Conservation (phyloP, 106 monocot species). For the Triglochin maritima region DNA sequence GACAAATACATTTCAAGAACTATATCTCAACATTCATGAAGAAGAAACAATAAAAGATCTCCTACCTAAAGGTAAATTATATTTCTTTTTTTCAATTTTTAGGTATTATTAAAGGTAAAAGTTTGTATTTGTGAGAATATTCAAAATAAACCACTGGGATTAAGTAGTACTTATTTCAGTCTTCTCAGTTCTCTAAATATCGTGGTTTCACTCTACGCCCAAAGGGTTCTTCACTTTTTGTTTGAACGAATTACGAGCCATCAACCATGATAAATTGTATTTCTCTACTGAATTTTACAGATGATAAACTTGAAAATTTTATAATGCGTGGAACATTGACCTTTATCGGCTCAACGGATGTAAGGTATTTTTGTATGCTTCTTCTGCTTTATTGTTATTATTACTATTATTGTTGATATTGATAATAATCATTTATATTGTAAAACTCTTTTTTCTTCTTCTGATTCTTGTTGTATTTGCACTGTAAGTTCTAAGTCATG, state of each 20-base stretch:
- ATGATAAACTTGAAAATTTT: slow-evolving; percentile 45
- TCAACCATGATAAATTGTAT: neutral
- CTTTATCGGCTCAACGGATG: slow-evolving; percentile 64
- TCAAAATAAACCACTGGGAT: too few relatives aligned
- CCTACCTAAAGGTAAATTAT: slow-evolving; percentile 49
- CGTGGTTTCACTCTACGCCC: too few relatives aligned
- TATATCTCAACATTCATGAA: slow-evolving; percentile 53
- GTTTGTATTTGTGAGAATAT: slow-evolving; percentile 3
- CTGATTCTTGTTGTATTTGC: slow-evolving; percentile 17
- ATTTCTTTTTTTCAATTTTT: neutral
- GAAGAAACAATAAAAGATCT: slow-evolving; percentile 36
- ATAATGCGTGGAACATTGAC: slow-evolving; percentile 63
- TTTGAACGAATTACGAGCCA: neutral
- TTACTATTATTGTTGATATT: neutral
- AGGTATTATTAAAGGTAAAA: neutral
- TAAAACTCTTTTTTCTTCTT: neutral
- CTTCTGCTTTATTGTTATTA: slow-evolving; percentile 8
- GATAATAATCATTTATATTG: too few relatives aligned
- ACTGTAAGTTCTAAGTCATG: slow-evolving; percentile 56
- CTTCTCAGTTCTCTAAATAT: too few relatives aligned
- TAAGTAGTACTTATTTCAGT: too few relatives aligned
- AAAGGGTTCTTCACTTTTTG: too few relatives aligned
- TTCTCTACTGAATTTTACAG: slow-evolving; percentile 20
- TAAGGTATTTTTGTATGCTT: slow-evolving; percentile 43
- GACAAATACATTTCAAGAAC: slow-evolving; percentile 57